Evolutionary conservation across 176 grass and related monocot species (phyloP).

Genomic region (Thinopyrum elongatum): DNA sequence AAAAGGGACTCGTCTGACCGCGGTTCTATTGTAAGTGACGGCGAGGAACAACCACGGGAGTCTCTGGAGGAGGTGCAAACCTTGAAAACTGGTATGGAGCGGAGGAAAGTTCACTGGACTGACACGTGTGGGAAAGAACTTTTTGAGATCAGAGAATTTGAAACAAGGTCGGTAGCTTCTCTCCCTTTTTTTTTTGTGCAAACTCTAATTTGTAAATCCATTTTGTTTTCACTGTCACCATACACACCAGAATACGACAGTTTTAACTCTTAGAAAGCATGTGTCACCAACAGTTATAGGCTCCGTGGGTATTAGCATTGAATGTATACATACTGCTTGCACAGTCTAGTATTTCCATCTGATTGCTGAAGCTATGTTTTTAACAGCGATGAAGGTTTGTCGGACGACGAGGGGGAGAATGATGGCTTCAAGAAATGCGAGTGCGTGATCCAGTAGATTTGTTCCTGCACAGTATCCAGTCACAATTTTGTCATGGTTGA

Average conservation of each 20-base stretch:
- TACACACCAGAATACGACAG: not conserved
- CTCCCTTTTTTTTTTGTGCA: not conserved
- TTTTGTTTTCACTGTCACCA: not conserved
- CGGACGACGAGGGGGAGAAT: constrained; percentile 61
- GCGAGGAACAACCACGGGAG: constrained; percentile 56
- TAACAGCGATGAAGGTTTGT: constrained; percentile 62
- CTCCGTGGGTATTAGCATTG: not conserved
- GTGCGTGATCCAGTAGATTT: constrained; percentile 72
- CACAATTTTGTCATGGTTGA: not conserved
- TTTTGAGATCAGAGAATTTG: constrained; percentile 88
- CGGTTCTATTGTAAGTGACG: constrained; percentile 38
- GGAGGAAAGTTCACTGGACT: constrained; percentile 88
- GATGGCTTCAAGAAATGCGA: constrained; percentile 74
- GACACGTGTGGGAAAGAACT: constrained; percentile 85
- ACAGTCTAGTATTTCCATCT: not conserved
- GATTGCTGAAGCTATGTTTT: constrained; percentile 11
- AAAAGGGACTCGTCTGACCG: constrained; percentile 62
- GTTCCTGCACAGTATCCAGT: not conserved
- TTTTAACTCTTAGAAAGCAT: not conserved
- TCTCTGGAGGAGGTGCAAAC: constrained; percentile 63
- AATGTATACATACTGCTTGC: not conserved
- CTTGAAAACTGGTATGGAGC: constrained; percentile 56
- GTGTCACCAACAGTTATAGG: not conserved
- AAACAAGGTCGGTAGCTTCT: constrained; percentile 53
- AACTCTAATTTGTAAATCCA: not conserved